phyloP scores from a whole-genome alignment of 225 moss, liverwort and hornwort genomes.

The Neckera pumila region DNA sequence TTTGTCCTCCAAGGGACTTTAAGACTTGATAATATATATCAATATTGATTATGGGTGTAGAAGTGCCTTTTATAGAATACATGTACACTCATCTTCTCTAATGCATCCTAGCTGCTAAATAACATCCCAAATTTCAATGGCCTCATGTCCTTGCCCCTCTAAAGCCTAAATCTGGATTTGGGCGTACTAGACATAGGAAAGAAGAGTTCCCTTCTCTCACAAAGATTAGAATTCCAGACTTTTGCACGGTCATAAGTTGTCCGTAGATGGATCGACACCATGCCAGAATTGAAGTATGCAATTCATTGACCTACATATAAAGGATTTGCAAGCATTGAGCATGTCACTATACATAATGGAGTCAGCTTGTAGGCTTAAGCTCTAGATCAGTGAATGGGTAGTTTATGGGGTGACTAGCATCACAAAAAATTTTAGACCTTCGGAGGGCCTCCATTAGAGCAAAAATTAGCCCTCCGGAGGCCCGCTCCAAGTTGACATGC shows the following conservation, averaged over 20 bases:
- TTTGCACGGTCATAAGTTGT: no score
- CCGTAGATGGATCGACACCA: neutral
- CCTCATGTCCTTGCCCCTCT: neutral
- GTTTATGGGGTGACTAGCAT: no score
- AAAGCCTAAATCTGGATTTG: neutral
- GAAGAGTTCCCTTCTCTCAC: neutral
- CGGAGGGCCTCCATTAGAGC: no score
- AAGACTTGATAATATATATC: no score
- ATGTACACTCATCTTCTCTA: neutral
- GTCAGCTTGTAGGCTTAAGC: neutral
- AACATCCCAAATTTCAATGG: neutral
- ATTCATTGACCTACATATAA: neutral
- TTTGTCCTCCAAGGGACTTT: no score
- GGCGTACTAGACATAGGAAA: neutral
- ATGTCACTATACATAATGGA: no score
- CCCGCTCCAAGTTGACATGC: no score
- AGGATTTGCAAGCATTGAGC: neutral
- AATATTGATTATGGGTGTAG: no score
- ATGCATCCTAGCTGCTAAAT: neutral
- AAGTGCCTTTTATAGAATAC: no score
- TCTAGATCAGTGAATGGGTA: no score
- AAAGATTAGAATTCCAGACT: neutral
- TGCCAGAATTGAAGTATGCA: neutral
- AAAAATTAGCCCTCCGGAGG: no score
- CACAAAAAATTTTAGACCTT: no score